A percentile compares a stretch with the other conserved stretches of the same genome.
phyloP scores from a whole-genome alignment of 257 asterid species.

The Petrea volubilis region DNA sequence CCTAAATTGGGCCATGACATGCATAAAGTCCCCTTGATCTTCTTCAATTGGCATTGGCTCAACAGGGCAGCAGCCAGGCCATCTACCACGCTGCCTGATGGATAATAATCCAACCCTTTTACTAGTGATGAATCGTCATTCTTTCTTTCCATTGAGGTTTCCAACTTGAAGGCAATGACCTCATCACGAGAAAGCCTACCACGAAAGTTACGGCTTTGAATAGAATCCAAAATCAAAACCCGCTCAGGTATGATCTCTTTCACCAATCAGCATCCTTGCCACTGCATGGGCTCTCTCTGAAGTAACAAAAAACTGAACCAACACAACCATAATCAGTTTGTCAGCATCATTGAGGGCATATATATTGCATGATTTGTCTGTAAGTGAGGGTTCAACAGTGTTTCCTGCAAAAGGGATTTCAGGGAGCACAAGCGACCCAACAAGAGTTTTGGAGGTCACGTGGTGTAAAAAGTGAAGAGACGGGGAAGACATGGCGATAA shows the following conservation, averaged over 20 bases:
- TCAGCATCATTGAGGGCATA: slow-evolving; percentile 56
- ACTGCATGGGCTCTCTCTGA: slow-evolving; percentile 81
- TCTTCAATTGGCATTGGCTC: slow-evolving; percentile 74
- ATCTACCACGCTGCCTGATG: slow-evolving; percentile 94
- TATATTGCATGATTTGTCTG: slow-evolving; percentile 83
- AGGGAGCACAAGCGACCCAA: slow-evolving; percentile 77
- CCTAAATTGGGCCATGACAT: slow-evolving; percentile 92
- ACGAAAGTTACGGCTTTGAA: slow-evolving; percentile 69
- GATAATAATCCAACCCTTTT: slow-evolving; percentile 68
- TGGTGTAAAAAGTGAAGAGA: slow-evolving; percentile 71
- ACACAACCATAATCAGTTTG: slow-evolving; percentile 49
- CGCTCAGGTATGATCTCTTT: slow-evolving; percentile 60
- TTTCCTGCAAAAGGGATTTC: slow-evolving; percentile 79
- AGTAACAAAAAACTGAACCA: slow-evolving; percentile 71
- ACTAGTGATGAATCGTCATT: slow-evolving; percentile 32
- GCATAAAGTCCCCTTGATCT: slow-evolving; percentile 65
- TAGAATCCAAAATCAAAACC: slow-evolving; percentile 81
- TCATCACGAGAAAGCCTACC: slow-evolving; percentile 84
- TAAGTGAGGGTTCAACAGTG: slow-evolving; percentile 59
- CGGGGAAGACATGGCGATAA: slow-evolving; percentile 78
- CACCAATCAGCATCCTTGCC: slow-evolving; percentile 73
- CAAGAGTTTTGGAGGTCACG: slow-evolving; percentile 58
- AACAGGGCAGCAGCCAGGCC: slow-evolving; percentile 85
- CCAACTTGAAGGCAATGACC: slow-evolving; percentile 70
- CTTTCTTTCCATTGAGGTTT: slow-evolving; percentile 66